phyloP scores from a whole-genome alignment of 352 stramenopile species.

The Globisporangium rhizosaccharum region DNA sequence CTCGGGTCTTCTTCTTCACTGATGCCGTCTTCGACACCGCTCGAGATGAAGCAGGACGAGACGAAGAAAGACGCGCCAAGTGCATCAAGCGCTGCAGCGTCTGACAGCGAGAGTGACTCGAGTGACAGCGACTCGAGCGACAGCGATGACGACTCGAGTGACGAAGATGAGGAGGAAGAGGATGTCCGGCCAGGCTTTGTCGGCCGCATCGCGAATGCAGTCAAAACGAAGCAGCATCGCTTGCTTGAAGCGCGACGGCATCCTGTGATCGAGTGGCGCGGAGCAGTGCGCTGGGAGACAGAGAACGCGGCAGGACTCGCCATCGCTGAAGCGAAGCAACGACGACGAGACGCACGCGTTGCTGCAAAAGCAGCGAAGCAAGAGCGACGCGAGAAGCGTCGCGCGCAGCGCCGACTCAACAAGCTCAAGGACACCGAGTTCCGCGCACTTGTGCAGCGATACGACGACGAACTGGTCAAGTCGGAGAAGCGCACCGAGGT shows the following conservation, averaged over 20 bases:
- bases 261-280: conserved; percentile 50
- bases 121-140: conserved; percentile 11
- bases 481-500: conserved; percentile 38
- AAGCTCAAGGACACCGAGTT: conserved; percentile 50
- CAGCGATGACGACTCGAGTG: conserved; percentile 13
- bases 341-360: conserved; percentile 9
- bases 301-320: conserved; percentile 29
- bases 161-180: conserved; percentile 30
- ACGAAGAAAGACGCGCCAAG: background rate
- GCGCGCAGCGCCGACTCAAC: conserved; percentile 33
- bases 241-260: conserved; percentile 36
- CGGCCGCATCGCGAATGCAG: conserved; percentile 17
- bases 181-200: conserved; percentile 16
- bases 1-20: background rate
- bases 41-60: background rate
- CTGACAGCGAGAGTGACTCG: conserved; percentile 3
- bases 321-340: conserved; percentile 21
- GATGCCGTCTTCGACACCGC: background rate
- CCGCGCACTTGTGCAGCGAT: conserved; percentile 31
- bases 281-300: conserved; percentile 25
- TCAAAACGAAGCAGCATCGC: conserved; percentile 34
- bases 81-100: background rate
- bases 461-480: conserved; percentile 34
- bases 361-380: conserved; percentile 28
- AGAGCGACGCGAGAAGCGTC: conserved; percentile 44